Percentiles rank a stretch among this genome's conserved stretches.
Evolutionary conservation across 352 stramenopile genomes (phyloP).

Genomic region (Pythium pectinolyticum): DNA sequence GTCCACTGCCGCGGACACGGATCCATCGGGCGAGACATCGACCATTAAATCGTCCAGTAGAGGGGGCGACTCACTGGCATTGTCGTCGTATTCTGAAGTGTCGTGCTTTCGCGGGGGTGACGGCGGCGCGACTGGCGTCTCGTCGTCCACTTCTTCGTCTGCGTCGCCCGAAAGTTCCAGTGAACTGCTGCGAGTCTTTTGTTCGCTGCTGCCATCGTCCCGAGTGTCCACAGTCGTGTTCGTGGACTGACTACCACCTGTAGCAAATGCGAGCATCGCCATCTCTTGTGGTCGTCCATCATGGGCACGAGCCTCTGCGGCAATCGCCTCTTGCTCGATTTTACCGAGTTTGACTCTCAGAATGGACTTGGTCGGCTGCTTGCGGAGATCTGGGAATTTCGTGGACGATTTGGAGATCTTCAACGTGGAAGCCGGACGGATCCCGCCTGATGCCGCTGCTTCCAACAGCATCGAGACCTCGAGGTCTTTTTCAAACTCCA

Average conservation of each 20-base stretch:
- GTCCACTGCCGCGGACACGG: too few species aligned
- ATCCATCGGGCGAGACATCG: conserved; percentile 5
- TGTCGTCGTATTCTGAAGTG: conserved; percentile 17
- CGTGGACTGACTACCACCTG: too few species aligned
- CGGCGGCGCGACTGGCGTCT: conserved; percentile 11
- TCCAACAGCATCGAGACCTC: conserved; percentile 27
- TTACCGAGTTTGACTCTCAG: conserved; percentile 22
- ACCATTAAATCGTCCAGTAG: conserved; percentile 19
- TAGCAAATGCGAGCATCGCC: neutral
- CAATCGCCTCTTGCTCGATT: conserved; percentile 12
- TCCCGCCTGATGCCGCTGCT: neutral
- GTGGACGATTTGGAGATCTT: neutral
- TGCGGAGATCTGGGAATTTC: conserved; percentile 1
- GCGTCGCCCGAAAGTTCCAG: too few species aligned
- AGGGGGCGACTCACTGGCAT: neutral
- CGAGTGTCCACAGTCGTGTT: too few species aligned
- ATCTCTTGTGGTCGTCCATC: neutral
- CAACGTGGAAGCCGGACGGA: conserved; percentile 6
- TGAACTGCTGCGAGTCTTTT: too few species aligned
- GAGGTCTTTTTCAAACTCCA: conserved; percentile 31
- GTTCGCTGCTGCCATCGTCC: too few species aligned
- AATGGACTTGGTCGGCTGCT: conserved; percentile 28
- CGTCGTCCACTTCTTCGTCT: neutral
- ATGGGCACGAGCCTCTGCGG: conserved; percentile 5
- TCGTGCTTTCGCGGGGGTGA: conserved; percentile 28